These are phyloP conservation scores for Yarrowia osloensis DNA, from an alignment of 805 yeast genomes.

Conservation along the genomic window DNA sequence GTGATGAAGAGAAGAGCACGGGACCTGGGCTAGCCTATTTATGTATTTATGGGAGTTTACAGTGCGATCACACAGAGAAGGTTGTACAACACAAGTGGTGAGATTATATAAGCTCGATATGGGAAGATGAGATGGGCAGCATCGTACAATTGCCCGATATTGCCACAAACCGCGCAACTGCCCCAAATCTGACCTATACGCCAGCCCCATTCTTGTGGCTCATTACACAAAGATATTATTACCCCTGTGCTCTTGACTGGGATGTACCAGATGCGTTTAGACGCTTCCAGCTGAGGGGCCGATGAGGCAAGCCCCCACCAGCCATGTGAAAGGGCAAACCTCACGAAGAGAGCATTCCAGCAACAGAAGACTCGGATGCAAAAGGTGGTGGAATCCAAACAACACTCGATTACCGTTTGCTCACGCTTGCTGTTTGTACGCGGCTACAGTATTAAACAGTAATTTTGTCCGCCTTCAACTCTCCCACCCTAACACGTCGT, in stretches of 20 bases:
- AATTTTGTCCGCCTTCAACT: neutral
- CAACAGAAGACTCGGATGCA: neutral
- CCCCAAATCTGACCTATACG: neutral
- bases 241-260: neutral
- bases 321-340: neutral
- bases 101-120: neutral
- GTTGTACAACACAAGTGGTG: neutral
- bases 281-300: neutral
- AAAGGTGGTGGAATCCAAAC: neutral
- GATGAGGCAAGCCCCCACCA: neutral
- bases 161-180: neutral
- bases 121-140: neutral
- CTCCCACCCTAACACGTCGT: neutral
- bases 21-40: neutral
- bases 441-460: neutral
- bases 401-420: neutral
- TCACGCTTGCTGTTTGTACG: neutral
- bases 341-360: neutral
- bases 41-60: neutral
- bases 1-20: neutral
- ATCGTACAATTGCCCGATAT: too few species aligned
- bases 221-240: neutral
- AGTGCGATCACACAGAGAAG: neutral
- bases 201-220: neutral
- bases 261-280: neutral